phyloP scores from a whole-genome alignment of 805 yeast genomes.

The Candida nemodendra region DNA sequence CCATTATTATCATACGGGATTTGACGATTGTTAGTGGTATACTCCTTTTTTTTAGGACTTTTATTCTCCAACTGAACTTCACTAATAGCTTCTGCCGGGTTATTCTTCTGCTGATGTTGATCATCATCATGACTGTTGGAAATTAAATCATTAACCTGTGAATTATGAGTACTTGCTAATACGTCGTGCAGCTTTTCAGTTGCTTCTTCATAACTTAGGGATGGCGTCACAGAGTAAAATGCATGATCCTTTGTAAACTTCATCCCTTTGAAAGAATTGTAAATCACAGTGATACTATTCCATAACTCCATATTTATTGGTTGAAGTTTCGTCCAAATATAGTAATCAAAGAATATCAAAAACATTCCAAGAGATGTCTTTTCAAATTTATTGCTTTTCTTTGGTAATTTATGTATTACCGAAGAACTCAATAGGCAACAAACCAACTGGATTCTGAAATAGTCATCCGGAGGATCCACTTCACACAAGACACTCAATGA shows the following conservation, averaged over 20 bases:
- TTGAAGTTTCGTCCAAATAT: slow-evolving; percentile 55
- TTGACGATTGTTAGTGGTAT: background rate
- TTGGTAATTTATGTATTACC: no score
- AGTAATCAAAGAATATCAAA: slow-evolving; percentile 67
- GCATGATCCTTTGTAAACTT: slow-evolving; percentile 32
- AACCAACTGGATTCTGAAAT: slow-evolving; percentile 67
- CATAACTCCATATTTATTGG: slow-evolving; percentile 65
- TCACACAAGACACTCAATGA: slow-evolving; percentile 37
- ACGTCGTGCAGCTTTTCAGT: slow-evolving; percentile 18
- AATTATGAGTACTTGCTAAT: no score
- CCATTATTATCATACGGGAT: no score
- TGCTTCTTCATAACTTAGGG: slow-evolving; percentile 13
- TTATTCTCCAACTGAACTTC: no score
- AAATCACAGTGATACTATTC: slow-evolving; percentile 47
- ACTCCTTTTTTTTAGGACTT: slow-evolving; percentile 11
- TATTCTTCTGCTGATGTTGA: no score
- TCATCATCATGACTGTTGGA: no score
- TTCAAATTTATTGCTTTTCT: slow-evolving; percentile 14
- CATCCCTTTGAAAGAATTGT: slow-evolving; percentile 31
- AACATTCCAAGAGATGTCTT: slow-evolving; percentile 39
- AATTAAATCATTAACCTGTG: no score
- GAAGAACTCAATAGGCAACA: no score
- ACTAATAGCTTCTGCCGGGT: no score
- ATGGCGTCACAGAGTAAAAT: background rate
- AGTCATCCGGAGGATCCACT: slow-evolving; percentile 65